Conservation (phyloP, 495 filamentous ascomycete species). For the Aeminium ludgeri region DNA sequence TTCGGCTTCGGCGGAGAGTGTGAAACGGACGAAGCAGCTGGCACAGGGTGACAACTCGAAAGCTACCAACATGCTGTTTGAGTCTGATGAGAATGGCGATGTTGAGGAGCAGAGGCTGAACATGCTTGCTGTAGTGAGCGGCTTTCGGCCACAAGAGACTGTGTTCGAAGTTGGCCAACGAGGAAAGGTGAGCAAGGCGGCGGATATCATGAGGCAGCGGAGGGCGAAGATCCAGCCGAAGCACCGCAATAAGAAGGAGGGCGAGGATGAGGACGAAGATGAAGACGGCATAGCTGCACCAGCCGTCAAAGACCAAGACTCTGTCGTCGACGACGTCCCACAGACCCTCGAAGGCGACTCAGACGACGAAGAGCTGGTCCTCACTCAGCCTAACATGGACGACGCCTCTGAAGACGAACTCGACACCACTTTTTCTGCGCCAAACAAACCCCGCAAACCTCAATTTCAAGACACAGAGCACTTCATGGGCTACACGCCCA, state of each 20-base stretch:
- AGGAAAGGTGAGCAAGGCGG: constrained; percentile 46
- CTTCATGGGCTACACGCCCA: constrained; percentile 90
- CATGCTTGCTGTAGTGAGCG: constrained; percentile 72
- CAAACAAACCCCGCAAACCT: constrained; percentile 22
- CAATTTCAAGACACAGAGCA: constrained; percentile 68
- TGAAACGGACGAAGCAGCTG: constrained; percentile 64
- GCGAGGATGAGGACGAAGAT: constrained; percentile 22
- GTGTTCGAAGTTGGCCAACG: constrained; percentile 80
- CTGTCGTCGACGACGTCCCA: neutral
- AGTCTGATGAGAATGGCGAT: constrained; percentile 37
- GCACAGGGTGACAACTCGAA: constrained; percentile 49
- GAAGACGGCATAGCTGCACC: constrained; percentile 12
- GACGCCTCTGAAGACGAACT: constrained; percentile 59
- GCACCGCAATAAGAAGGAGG: constrained; percentile 24
- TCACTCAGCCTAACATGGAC: constrained; percentile 30
- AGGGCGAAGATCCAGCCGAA: constrained; percentile 41
- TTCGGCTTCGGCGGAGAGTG: constrained; percentile 71
- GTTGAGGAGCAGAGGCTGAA: constrained; percentile 55
- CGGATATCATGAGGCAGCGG: constrained; percentile 58
- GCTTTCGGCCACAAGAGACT: constrained; percentile 77
- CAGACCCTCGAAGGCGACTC: neutral
- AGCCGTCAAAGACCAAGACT: neutral
- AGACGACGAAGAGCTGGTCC: constrained; percentile 22
- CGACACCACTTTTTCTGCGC: constrained; percentile 64
- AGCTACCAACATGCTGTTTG: constrained; percentile 60